These are phyloP conservation scores for Plasmodium cynomolgi DNA, from an alignment of 169 alveolate species.

Conservation along the genomic window DNA sequence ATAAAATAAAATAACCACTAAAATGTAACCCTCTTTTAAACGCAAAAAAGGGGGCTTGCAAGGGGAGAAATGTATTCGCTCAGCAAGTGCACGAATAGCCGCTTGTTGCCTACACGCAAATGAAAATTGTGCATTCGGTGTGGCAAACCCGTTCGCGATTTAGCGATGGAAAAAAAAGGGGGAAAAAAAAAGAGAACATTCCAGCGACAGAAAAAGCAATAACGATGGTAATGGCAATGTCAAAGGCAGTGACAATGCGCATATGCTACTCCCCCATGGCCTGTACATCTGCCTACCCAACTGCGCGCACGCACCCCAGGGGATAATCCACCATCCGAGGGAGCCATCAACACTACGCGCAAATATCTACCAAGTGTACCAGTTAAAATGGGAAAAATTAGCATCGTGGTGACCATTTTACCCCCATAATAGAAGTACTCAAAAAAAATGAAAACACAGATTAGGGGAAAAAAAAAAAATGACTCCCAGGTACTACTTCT, in stretches of 20 bases:
- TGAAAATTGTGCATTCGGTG: neutral
- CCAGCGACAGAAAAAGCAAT: neutral
- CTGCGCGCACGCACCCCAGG: neutral
- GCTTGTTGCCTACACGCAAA: neutral
- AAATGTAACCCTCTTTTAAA: neutral
- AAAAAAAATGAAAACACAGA: slow-evolving; percentile 4
- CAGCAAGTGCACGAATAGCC: neutral
- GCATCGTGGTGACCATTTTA: neutral
- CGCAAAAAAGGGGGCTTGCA: neutral
- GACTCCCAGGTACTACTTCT: slow-evolving; percentile 30
- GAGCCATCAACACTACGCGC: neutral
- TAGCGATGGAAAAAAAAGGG: neutral
- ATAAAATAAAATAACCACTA: neutral
- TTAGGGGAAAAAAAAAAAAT: slow-evolving; percentile 20
- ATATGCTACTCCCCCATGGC: neutral
- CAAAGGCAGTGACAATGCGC: neutral
- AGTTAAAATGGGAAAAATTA: neutral
- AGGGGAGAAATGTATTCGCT: neutral
- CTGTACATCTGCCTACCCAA: neutral
- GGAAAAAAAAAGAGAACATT: neutral
- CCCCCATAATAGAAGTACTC: neutral
- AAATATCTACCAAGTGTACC: neutral
- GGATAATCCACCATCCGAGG: neutral
- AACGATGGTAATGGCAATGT: too few relatives aligned
- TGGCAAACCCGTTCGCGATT: neutral